A percentile compares a stretch with the other conserved stretches of the same genome.
These are phyloP conservation scores for Backusella mclennaniae DNA, from an alignment of 192 early-diverging fungal species.

Conservation along the genomic window DNA sequence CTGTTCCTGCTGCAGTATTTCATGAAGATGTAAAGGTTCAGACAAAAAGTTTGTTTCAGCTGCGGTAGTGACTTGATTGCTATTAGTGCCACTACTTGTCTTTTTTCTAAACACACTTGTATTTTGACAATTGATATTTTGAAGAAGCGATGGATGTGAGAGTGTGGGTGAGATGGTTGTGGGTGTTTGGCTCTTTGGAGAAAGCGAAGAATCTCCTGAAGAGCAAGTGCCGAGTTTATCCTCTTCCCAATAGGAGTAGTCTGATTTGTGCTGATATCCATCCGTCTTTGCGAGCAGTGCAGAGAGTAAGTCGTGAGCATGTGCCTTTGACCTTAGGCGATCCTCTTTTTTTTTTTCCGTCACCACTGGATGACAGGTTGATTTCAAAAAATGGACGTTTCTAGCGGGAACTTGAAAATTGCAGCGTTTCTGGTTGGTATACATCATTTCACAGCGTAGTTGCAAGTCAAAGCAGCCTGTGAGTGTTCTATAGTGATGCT, in stretches of 20 bases:
- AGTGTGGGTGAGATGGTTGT: background rate
- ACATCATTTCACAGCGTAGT: background rate
- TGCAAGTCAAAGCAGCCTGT: background rate
- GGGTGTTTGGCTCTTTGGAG: background rate
- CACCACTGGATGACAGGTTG: background rate
- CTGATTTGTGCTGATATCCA: background rate
- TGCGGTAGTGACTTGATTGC: background rate
- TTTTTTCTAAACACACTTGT: background rate
- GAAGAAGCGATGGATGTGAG: background rate
- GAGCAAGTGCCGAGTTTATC: background rate
- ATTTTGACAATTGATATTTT: background rate
- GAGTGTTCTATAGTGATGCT: background rate
- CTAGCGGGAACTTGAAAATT: background rate
- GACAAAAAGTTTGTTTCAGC: background rate
- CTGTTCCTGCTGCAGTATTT: too few relatives aligned
- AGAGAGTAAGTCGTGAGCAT: background rate
- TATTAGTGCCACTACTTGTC: background rate
- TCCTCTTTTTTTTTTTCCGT: background rate
- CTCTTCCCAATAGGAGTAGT: background rate
- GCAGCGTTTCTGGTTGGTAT: background rate
- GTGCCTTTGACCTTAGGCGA: background rate
- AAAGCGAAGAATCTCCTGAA: background rate
- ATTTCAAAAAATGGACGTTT: background rate
- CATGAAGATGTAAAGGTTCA: background rate
- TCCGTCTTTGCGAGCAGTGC: background rate